Evolutionary conservation across 1,284 basidiomycete species (phyloP), one percentile per base, ranked within the genome.

Genomic region (Sporisorium scitamineum): DNA sequence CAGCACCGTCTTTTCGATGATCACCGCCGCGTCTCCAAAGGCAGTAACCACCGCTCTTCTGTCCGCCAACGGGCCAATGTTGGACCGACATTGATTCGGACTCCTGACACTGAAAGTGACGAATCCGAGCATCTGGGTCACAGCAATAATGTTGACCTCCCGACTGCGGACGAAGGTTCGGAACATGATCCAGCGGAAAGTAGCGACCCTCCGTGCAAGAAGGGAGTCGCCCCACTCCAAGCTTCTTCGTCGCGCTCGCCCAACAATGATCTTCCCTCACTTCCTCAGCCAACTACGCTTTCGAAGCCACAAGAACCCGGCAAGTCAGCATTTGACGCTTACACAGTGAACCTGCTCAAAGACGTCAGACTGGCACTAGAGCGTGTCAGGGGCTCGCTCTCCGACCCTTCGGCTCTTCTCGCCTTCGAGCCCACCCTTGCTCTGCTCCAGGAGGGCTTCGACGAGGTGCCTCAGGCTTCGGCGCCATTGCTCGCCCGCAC

Each of bases 271-370:
- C 18, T 5, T 14, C 16, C 16, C 37, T 39, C 37, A 5, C 37
- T 11, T 39, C 37, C 37, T 39, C 37, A 18, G 37, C n/a, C 18
- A 5, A 39, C 37, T 18, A 4, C 37, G 37, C 4, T 39, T 2
- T 5, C 37, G 16, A n/a, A 39, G 4, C 37, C 37, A 4, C 37
- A 18, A 8, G 16, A 16, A 18, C 18, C 37, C 1, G 8, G n/a
- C 18, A 39, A 16, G 8, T 1, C 37, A 11, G 14, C 16, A 39
- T 5, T 54, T 27, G 41, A 54, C 41, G n/a, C 3, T 1, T 31
- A 54, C 27, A 54, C 53, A n/a, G 16, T 26, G 20, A 24, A 31
- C 31, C 29, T 56, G 11, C 42, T 56, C 42, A 47, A 37, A 13
- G 54, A 56, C n/a, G 11, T 44, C 11, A 13, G 7, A 14, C 20